Evolutionary conservation across 495 filamentous ascomycete genomes (phyloP), one percentile per base, ranked within the genome.

Genomic region (Podospora australis): DNA sequence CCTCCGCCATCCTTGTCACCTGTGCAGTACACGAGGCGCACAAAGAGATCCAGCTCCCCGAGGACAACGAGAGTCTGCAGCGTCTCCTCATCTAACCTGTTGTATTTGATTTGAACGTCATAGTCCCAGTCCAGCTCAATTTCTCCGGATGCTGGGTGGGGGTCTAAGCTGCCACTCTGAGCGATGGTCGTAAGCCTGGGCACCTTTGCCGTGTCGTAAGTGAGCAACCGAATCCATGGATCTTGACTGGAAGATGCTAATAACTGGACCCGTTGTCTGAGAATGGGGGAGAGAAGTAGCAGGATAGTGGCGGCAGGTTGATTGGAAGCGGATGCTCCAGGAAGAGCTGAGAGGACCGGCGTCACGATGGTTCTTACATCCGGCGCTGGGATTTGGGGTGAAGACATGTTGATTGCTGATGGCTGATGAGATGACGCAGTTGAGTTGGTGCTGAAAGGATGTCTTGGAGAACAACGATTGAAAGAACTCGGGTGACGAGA

Each of bases 141-240:
- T 62, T 96, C 90, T 20, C 94, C 92, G 1, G 88, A 95, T 6
- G 86, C 85, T 6, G 92, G 92, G 62, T 98, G 92, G 19, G 88
- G 87, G 57, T 95, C 87, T 34, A 96, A 80, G 21, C 68, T 71
- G 25, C 87, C 78, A 23, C 73, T 76, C 53, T 80, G 75, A 19
- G 91, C 77, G 25, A 87, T 68, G 13, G 72, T 68, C 9, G 77
- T 77, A 13, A 98, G 75, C 48, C 72, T 78, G 23, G 86, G 70
- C 2, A 84, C 88, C 44, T 82, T 82, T 10, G 72, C 63, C 1
- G 72, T 46, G 46, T 90, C 83, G 80, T 94, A 98, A 57, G 81
- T 89, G n/a, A 98, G 77, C n/a, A 95, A 68, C 2, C 80, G 75
- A 7, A 96, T 81, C 92, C 92, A 98, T 51, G 87, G 85, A 16